Conservation (phyloP, 225 moss, liverwort and hornwort genomes). For the Marchantia paleacea region DNA sequence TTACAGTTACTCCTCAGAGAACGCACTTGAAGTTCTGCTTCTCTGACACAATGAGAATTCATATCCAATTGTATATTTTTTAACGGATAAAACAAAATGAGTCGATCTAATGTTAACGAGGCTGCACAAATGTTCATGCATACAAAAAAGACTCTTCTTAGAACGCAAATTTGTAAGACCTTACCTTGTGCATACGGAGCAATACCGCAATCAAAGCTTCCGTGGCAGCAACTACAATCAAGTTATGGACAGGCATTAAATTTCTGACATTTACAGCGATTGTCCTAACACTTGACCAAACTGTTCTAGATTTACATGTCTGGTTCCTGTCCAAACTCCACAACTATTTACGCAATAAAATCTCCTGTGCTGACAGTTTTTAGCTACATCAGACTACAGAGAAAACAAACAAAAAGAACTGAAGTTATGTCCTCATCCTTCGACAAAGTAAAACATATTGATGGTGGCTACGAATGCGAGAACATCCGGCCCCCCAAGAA, state of each 20-base stretch:
- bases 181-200: constrained; percentile 78
- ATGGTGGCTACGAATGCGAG: background rate
- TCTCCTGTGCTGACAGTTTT: background rate
- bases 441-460: background rate
- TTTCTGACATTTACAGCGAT: background rate
- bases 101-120: background rate
- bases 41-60: background rate
- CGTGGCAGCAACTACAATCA: constrained; percentile 65
- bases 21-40: background rate
- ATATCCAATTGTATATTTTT: background rate
- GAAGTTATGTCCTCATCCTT: background rate
- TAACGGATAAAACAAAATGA: background rate
- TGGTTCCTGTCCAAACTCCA: background rate
- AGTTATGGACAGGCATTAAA: background rate
- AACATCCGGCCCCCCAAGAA: background rate
- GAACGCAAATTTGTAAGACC: background rate
- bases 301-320: background rate
- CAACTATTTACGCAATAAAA: background rate
- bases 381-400: background rate
- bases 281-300: background rate
- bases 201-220: constrained; percentile 77
- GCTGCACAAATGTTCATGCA: background rate
- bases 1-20: background rate
- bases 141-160: background rate
- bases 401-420: no score